Evolutionary conservation across 805 yeast genomes (phyloP).

Genomic region (Candida insectorum): DNA sequence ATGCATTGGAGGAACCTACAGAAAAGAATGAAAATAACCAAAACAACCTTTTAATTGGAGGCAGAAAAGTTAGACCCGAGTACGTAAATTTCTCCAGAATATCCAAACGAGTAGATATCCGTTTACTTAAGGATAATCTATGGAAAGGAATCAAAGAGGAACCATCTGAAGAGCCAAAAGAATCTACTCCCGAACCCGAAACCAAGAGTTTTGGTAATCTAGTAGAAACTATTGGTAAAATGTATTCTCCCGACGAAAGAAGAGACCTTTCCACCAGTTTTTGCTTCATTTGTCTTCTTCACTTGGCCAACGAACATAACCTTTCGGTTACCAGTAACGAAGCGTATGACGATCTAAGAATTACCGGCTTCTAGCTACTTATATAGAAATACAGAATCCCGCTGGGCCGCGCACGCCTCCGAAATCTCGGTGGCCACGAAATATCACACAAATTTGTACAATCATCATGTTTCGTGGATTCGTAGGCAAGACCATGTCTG

Average conservation of each 20-base stretch:
- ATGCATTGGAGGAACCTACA: constrained; percentile 15
- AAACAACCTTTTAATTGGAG: constrained; percentile 11
- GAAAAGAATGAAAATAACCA: constrained; percentile 4
- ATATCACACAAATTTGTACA: no score
- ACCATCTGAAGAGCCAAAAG: constrained; percentile 1
- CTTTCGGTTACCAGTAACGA: constrained; percentile 29
- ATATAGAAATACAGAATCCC: not conserved
- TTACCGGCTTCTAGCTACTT: constrained; percentile 19
- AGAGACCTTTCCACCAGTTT: constrained; percentile 45
- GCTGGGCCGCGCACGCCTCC: no score
- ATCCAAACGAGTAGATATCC: constrained; percentile 41
- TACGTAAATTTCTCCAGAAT: constrained; percentile 41
- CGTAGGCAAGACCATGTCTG: no score
- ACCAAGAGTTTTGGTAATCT: constrained; percentile 35
- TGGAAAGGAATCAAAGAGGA: constrained; percentile 33
- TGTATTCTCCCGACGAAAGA: constrained; percentile 35
- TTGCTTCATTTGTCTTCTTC: constrained; percentile 42
- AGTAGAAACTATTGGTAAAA: constrained; percentile 28
- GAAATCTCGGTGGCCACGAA: not conserved
- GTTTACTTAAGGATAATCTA: constrained; percentile 37
- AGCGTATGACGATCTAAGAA: constrained; percentile 30
- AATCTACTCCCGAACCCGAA: not conserved
- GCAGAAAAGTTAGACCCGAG: constrained; percentile 29
- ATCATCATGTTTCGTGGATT: no score
- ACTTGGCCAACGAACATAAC: constrained; percentile 45